Conservation (phyloP, 2,329 filamentous ascomycete genomes). For the Calonectria pteridis region DNA sequence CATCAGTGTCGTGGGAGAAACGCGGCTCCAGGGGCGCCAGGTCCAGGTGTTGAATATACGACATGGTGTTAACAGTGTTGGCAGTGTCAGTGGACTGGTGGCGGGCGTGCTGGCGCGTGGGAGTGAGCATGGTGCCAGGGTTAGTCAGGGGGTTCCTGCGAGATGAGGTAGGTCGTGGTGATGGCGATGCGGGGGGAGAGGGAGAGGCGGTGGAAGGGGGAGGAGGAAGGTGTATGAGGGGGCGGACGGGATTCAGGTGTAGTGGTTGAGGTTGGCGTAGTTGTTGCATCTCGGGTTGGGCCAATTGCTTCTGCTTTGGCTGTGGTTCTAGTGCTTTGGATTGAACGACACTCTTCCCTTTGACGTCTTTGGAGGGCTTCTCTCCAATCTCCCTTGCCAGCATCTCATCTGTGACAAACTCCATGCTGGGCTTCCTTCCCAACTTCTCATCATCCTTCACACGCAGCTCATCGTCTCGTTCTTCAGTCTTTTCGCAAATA, state of each 20-base stretch:
- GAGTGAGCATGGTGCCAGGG: conserved; percentile 6
- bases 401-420: conserved; percentile 8
- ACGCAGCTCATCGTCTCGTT: conserved; percentile 14
- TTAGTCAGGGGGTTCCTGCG: conserved; percentile 16
- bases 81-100: conserved; percentile 27
- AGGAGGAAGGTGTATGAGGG: conserved; percentile 35
- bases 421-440: conserved; percentile 26
- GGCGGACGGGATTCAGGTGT: conserved; percentile 34
- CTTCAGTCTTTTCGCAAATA: conserved; percentile 28
- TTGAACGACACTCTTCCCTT: conserved; percentile 10
- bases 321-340: conserved; percentile 15
- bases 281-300: conserved; percentile 5
- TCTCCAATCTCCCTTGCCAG: background rate
- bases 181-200: conserved; percentile 28
- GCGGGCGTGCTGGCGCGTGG: conserved; percentile 23
- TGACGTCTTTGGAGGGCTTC: background rate
- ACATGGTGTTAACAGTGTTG: conserved; percentile 28
- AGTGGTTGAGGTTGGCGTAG: conserved; percentile 17
- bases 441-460: conserved; percentile 26
- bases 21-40: conserved; percentile 35
- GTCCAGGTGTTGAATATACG: conserved; percentile 38
- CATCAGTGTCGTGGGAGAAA: conserved; percentile 47
- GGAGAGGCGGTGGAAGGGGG: conserved; percentile 5
- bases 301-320: conserved; percentile 9
- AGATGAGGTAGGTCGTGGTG: conserved; percentile 12